Evolutionary conservation across 2,329 filamentous ascomycete species (phyloP).

Genomic region (Penicillium aurantiogriseum): DNA sequence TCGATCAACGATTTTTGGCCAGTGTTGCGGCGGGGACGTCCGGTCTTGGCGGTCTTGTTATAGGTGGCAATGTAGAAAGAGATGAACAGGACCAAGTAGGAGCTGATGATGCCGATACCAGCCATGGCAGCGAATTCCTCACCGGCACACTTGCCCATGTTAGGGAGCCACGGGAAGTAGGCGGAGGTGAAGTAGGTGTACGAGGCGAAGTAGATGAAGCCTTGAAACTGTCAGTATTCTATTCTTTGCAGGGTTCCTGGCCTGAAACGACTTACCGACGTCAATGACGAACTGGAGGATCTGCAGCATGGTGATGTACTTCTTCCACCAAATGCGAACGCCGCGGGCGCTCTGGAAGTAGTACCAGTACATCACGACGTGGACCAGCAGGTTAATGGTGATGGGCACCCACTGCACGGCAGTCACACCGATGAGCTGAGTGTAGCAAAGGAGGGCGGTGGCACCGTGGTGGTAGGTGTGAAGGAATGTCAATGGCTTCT

Average conservation of each 20-base stretch:
- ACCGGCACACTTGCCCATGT: slow-evolving; percentile 80
- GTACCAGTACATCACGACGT: slow-evolving; percentile 99
- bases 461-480: slow-evolving; percentile 99
- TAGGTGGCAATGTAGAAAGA: slow-evolving; percentile 98
- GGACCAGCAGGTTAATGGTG: slow-evolving; percentile 85
- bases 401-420: slow-evolving; percentile 95
- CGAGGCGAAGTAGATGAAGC: slow-evolving; percentile 98
- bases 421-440: slow-evolving; percentile 88
- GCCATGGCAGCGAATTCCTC: slow-evolving; percentile 96
- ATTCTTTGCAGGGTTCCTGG: neutral
- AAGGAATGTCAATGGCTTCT: slow-evolving; percentile 98
- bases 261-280: slow-evolving; percentile 63
- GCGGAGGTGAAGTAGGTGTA: slow-evolving; percentile 96
- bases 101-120: slow-evolving; percentile 87
- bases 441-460: slow-evolving; percentile 96
- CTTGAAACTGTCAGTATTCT: slow-evolving; percentile 45
- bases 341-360: slow-evolving; percentile 99
- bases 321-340: slow-evolving; percentile 98
- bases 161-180: slow-evolving; percentile 84
- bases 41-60: slow-evolving; percentile 60
- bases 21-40: slow-evolving; percentile 53
- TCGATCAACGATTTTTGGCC: slow-evolving; percentile 84
- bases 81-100: slow-evolving; percentile 97
- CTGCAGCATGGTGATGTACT: slow-evolving; percentile 97
- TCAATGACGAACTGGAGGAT: slow-evolving; percentile 97